Conservation (phyloP, 2,329 filamentous ascomycete genomes). For the Botrytis paeoniae region DNA sequence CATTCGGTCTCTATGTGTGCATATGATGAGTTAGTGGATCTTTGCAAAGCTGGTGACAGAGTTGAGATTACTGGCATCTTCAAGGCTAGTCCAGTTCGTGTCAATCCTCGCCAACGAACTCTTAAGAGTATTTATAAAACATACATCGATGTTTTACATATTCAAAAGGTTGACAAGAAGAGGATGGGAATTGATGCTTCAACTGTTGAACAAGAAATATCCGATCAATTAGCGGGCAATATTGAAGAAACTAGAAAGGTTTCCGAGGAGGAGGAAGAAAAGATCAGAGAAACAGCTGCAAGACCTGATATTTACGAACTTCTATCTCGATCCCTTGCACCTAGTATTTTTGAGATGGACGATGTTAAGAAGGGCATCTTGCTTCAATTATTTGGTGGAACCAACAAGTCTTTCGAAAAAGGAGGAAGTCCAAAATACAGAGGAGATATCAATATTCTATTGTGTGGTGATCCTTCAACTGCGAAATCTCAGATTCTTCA, state of each 20-base stretch:
- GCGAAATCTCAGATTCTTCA: slow-evolving; percentile 91
- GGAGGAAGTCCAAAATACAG: slow-evolving; percentile 93
- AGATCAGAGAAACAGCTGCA: slow-evolving; percentile 76
- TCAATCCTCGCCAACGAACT: slow-evolving; percentile 88
- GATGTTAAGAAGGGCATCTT: slow-evolving; percentile 99
- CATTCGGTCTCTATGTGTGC: slow-evolving; percentile 95
- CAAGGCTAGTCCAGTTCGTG: slow-evolving; percentile 86
- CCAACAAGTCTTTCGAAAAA: slow-evolving; percentile 97
- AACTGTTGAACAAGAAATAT: slow-evolving; percentile 78
- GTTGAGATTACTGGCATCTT: slow-evolving; percentile 97
- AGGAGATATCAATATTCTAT: slow-evolving; percentile 94
- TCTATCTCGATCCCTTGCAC: slow-evolving; percentile 83
- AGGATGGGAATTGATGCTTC: slow-evolving; percentile 87
- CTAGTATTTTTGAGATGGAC: slow-evolving; percentile 96
- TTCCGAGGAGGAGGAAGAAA: slow-evolving; percentile 80
- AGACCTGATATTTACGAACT: slow-evolving; percentile 91
- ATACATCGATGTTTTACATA: slow-evolving; percentile 90
- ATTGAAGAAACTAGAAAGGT: slow-evolving; percentile 83
- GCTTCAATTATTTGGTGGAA: slow-evolving; percentile 92
- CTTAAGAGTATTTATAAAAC: slow-evolving; percentile 98
- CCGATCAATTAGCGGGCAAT: slow-evolving; percentile 57
- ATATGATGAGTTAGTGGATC: slow-evolving; percentile 95
- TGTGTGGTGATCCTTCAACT: slow-evolving; percentile 96
- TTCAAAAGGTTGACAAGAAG: slow-evolving; percentile 95
- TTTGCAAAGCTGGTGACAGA: slow-evolving; percentile 96